These are phyloP conservation scores for Nelumbo lutea DNA, from an alignment of 164 flowering plant genomes.

Conservation along the genomic window DNA sequence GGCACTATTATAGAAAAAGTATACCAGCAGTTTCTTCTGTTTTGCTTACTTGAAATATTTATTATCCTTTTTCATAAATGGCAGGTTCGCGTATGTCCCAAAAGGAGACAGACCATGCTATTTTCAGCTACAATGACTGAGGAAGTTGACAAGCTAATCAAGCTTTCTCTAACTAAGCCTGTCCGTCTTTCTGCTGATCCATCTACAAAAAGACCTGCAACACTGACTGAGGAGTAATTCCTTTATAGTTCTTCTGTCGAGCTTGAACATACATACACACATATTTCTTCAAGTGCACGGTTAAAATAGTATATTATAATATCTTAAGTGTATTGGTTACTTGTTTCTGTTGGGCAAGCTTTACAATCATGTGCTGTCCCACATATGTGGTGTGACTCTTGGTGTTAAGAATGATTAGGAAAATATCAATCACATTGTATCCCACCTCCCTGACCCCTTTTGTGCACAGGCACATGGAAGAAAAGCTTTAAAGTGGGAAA, in stretches of 20 bases:
- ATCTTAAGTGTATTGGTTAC: too few species aligned
- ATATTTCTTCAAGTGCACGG: too few species aligned
- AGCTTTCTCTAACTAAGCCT: slow-evolving; percentile 78
- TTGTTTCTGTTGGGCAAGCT: too few species aligned
- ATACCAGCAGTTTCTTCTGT: background rate
- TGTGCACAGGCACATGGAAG: too few species aligned
- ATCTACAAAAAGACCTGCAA: slow-evolving; percentile 73
- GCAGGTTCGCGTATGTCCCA: slow-evolving; percentile 82
- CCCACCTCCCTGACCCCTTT: too few species aligned
- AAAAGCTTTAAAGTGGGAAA: too few species aligned
- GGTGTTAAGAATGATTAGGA: too few species aligned
- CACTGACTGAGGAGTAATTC: slow-evolving; percentile 82
- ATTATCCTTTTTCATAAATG: background rate
- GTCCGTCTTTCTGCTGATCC: slow-evolving; percentile 96
- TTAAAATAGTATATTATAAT: too few species aligned
- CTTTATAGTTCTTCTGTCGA: slow-evolving; percentile 3
- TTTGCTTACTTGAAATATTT: background rate
- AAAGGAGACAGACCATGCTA: slow-evolving; percentile 85
- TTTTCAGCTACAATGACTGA: slow-evolving; percentile 99
- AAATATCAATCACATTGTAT: too few species aligned
- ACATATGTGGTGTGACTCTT: too few species aligned
- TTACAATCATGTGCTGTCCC: too few species aligned
- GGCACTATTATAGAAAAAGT: too few species aligned
- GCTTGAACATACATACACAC: background rate
- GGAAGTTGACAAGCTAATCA: slow-evolving; percentile 79